These are phyloP conservation scores for Torrubiella hemipterigena DNA, from an alignment of 2,329 filamentous ascomycete genomes.

Conservation along the genomic window DNA sequence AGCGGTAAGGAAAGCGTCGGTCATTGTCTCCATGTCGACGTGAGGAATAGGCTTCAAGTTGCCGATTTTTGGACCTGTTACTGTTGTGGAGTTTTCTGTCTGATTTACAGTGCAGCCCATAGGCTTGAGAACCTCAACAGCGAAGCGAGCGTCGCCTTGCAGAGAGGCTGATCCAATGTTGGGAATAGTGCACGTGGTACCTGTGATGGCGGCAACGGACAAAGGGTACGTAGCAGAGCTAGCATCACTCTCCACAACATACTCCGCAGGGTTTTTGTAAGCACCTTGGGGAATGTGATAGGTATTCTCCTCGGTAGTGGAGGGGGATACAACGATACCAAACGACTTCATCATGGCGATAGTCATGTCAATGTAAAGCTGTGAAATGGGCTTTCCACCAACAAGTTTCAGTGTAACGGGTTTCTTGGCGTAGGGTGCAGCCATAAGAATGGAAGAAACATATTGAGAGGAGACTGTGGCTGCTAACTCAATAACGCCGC, in stretches of 20 bases:
- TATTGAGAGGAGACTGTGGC: constrained; percentile 98
- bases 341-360: constrained; percentile 95
- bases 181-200: constrained; percentile 87
- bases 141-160: constrained; percentile 91
- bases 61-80: constrained; percentile 73
- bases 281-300: constrained; percentile 82
- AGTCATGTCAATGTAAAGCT: constrained; percentile 98
- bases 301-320: constrained; percentile 69
- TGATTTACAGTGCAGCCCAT: constrained; percentile 93
- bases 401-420: constrained; percentile 83
- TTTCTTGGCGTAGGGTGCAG: constrained; percentile 89
- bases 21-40: constrained; percentile 99
- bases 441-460: constrained; percentile 93
- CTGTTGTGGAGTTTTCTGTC: constrained; percentile 75
- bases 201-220: constrained; percentile 87
- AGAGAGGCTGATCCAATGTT: constrained; percentile 90
- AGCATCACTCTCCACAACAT: constrained; percentile 90
- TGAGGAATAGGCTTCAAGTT: constrained; percentile 62
- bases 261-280: constrained; percentile 76
- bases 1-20: constrained; percentile 91
- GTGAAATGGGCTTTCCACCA: constrained; percentile 94
- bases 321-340: constrained; percentile 68
- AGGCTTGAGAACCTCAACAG: constrained; percentile 73
- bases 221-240: constrained; percentile 96
- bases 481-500: constrained; percentile 80